These are phyloP conservation scores for Mortierella sp. DNA, from an alignment of 371 early-diverging fungal species.

Conservation along the genomic window DNA sequence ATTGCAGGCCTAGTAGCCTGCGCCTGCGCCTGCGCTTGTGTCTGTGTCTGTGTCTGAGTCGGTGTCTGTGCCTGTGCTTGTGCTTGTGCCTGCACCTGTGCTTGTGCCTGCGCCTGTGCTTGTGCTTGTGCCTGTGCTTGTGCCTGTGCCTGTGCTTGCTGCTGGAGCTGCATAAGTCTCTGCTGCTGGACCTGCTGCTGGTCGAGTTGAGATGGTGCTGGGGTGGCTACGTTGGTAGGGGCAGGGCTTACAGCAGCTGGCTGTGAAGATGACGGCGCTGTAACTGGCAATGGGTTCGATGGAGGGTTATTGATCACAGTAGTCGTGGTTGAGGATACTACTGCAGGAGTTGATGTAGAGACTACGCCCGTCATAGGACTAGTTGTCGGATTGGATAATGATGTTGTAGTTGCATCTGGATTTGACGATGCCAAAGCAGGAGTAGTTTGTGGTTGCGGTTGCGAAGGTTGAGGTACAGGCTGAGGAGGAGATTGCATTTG, in stretches of 20 bases:
- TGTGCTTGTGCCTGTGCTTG: constrained; percentile 11
- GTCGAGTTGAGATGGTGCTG: constrained; percentile 3
- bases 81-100: too few species aligned
- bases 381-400: too few species aligned
- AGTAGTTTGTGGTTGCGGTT: not conserved
- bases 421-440: not conserved
- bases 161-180: constrained; percentile 25
- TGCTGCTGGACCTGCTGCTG: constrained; percentile 16
- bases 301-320: too few species aligned
- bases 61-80: too few species aligned
- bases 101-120: constrained; percentile 22
- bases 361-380: constrained; percentile 29
- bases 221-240: not conserved
- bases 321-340: not conserved
- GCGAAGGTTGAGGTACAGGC: not conserved
- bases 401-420: too few species aligned
- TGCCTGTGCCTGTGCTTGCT: constrained; percentile 31
- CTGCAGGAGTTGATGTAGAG: constrained; percentile 16
- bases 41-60: constrained; percentile 2
- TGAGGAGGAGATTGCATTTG: constrained; percentile 14
- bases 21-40: constrained; percentile 19
- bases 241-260: too few species aligned
- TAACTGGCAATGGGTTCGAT: too few species aligned
- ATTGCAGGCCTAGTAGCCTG: not conserved
- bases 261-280: too few species aligned